These are phyloP conservation scores for Inonotus obliquus DNA, from an alignment of 1,284 basidiomycete genomes.

Conservation along the genomic window DNA sequence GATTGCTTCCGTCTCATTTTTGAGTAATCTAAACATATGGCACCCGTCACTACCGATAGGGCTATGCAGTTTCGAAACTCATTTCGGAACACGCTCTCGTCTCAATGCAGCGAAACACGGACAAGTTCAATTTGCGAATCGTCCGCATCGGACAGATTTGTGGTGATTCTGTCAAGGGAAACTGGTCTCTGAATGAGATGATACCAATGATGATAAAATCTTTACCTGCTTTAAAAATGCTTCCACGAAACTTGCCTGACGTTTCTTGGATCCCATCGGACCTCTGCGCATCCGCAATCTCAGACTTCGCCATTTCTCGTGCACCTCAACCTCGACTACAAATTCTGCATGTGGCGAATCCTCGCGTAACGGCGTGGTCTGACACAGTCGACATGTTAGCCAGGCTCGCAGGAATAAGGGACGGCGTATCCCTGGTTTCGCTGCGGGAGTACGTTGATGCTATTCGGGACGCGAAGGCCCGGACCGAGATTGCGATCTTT, in stretches of 20 bases:
- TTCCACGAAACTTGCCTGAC: slow-evolving; percentile 16
- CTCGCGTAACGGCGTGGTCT: slow-evolving; percentile 12
- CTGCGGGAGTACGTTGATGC: background rate
- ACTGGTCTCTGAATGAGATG: slow-evolving; percentile 20
- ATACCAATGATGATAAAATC: slow-evolving; percentile 20
- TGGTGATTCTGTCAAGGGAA: slow-evolving; percentile 16
- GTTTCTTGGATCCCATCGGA: slow-evolving; percentile 21
- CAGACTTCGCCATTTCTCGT: slow-evolving; percentile 11
- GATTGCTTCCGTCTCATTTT: slow-evolving; percentile 4
- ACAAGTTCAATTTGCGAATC: slow-evolving; percentile 13
- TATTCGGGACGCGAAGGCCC: background rate
- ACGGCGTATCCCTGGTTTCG: background rate
- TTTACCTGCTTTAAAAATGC: slow-evolving; percentile 9
- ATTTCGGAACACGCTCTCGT: slow-evolving; percentile 22
- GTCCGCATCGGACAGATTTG: slow-evolving; percentile 21
- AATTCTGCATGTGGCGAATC: slow-evolving; percentile 19
- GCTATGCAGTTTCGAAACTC: slow-evolving; percentile 24
- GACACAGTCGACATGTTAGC: slow-evolving; percentile 2
- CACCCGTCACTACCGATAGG: slow-evolving; percentile 2
- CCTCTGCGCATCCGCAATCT: slow-evolving; percentile 17
- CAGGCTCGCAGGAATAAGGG: background rate
- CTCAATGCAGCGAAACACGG: background rate
- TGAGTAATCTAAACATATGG: background rate
- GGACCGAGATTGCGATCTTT: background rate
- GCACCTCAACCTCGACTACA: background rate